A percentile compares a stretch with the other conserved stretches of the same genome.
These are phyloP conservation scores for Penicillium crystallinum DNA, from an alignment of 495 filamentous ascomycete genomes.

Conservation along the genomic window DNA sequence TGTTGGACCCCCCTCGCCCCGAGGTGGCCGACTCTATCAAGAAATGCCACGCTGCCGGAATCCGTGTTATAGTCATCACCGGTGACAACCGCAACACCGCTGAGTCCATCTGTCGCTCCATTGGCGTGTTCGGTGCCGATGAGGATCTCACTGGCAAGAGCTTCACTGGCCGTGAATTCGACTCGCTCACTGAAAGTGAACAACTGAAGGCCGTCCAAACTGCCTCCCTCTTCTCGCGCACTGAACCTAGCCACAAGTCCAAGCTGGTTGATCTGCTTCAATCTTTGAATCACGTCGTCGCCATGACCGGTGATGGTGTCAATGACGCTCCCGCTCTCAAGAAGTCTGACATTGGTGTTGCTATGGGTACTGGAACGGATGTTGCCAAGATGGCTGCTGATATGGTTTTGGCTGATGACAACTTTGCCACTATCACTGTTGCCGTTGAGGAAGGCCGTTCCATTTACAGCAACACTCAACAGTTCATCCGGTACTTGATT, in stretches of 20 bases:
- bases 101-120: slow-evolving; percentile 94
- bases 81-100: slow-evolving; percentile 97
- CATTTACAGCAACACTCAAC: slow-evolving; percentile 99
- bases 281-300: slow-evolving; percentile 87
- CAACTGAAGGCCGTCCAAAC: slow-evolving; percentile 77
- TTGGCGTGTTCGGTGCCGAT: slow-evolving; percentile 80
- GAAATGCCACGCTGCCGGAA: slow-evolving; percentile 87
- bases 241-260: slow-evolving; percentile 92
- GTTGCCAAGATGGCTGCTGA: slow-evolving; percentile 95
- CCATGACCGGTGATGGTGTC: slow-evolving; percentile 99
- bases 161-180: slow-evolving; percentile 92
- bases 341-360: slow-evolving; percentile 97
- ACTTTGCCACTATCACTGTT: slow-evolving; percentile 95
- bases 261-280: slow-evolving; percentile 95
- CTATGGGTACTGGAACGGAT: slow-evolving; percentile 98
- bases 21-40: slow-evolving; percentile 83
- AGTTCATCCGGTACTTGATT: slow-evolving; percentile 99
- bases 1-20: slow-evolving; percentile 96
- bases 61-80: slow-evolving; percentile 96
- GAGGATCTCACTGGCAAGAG: slow-evolving; percentile 90
- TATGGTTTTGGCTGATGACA: slow-evolving; percentile 98
- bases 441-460: slow-evolving; percentile 96
- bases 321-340: slow-evolving; percentile 98
- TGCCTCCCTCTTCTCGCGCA: slow-evolving; percentile 93
- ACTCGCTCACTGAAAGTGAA: slow-evolving; percentile 71